Conservation (phyloP, 73 alveolate genomes). For the Tetrahymena borealis region DNA sequence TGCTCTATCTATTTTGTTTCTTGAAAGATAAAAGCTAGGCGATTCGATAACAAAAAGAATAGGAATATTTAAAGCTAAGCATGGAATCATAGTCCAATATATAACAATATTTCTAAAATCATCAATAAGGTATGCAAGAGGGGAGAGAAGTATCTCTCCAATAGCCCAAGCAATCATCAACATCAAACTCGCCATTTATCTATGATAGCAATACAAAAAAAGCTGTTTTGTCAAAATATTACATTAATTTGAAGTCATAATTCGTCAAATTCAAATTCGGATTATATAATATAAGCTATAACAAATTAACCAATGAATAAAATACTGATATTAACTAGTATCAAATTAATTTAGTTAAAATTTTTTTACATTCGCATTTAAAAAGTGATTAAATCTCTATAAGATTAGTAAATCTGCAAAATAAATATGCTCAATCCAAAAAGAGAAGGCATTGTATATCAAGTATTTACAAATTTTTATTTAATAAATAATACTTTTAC, state of each 20-base stretch:
- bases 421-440: too few species aligned
- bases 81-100: neutral
- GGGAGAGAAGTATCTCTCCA: neutral
- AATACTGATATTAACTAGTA: too few species aligned
- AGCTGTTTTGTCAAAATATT: neutral
- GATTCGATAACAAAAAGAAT: neutral
- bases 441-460: too few species aligned
- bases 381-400: too few species aligned
- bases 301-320: too few species aligned
- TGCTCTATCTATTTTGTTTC: neutral
- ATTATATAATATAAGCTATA: too few species aligned
- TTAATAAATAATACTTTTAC: too few species aligned
- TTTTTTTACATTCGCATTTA: too few species aligned
- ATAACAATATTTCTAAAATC: neutral
- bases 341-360: too few species aligned
- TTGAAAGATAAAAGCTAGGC: neutral
- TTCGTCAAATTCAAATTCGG: too few species aligned
- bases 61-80: neutral
- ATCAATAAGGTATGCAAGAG: neutral
- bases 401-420: too few species aligned
- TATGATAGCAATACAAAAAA: neutral
- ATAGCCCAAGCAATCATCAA: neutral
- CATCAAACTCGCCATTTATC: neutral
- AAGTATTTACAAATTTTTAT: too few species aligned
- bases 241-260: neutral